These are phyloP conservation scores for Carallia brachiata DNA, from an alignment of 345 rosid genomes.

Conservation along the genomic window DNA sequence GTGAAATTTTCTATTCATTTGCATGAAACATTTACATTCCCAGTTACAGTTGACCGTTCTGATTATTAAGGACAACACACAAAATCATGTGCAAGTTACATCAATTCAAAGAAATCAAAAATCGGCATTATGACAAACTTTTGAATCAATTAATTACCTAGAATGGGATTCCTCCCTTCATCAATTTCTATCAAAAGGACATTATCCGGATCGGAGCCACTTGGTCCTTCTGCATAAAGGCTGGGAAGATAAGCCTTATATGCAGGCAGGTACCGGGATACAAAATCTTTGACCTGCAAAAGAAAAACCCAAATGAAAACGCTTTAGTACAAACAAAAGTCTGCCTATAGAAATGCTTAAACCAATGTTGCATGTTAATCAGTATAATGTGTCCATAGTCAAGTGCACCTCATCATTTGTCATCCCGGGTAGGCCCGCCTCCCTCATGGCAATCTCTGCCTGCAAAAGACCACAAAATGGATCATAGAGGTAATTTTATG, in stretches of 20 bases:
- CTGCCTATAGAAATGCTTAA: background rate
- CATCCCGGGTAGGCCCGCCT: constrained; percentile 85
- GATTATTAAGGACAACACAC: background rate
- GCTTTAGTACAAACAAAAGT: background rate
- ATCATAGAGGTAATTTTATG: background rate
- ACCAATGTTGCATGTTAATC: background rate
- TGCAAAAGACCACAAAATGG: constrained; percentile 27
- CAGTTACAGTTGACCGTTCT: background rate
- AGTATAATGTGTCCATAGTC: background rate
- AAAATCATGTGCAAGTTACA: background rate
- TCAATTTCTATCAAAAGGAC: constrained; percentile 72
- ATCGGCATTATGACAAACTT: constrained; percentile 7
- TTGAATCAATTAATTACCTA: constrained; percentile 24
- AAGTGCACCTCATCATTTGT: constrained; percentile 76
- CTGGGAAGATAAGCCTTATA: constrained; percentile 86
- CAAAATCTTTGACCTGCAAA: constrained; percentile 82
- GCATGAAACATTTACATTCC: background rate
- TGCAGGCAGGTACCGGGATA: constrained; percentile 86
- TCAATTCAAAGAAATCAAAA: constrained; percentile 16
- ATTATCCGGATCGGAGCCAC: constrained; percentile 63
- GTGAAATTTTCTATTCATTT: background rate
- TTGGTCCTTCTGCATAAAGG: constrained; percentile 87
- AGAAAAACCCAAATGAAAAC: background rate
- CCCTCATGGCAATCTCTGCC: constrained; percentile 96
- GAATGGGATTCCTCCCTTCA: constrained; percentile 77